Evolutionary conservation across 2,329 filamentous ascomycete species (phyloP).

Genomic region (Podosphaera leucotricha): DNA sequence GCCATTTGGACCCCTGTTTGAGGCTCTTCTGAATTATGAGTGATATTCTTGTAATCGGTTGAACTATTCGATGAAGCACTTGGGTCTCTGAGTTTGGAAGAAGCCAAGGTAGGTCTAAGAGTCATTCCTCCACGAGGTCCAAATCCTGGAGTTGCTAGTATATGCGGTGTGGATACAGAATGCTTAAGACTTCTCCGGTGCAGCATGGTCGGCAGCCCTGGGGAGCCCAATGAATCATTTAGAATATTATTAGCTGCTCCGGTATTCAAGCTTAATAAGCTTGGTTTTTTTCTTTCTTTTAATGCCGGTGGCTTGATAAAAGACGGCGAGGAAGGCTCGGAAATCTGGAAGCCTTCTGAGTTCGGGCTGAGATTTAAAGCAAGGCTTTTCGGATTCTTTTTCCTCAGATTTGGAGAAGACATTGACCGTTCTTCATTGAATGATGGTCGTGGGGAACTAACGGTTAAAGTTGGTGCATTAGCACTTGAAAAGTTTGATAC

Average conservation of each 20-base stretch:
- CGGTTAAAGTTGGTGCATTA: constrained; percentile 12
- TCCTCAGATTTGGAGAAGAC: constrained; percentile 45
- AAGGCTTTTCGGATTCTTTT: constrained; percentile 64
- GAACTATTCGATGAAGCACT: constrained; percentile 10
- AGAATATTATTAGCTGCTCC: constrained; percentile 28
- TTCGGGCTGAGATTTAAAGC: constrained; percentile 45
- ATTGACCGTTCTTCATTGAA: constrained; percentile 26
- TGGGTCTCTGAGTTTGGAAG: constrained; percentile 14
- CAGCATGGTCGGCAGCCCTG: constrained; percentile 31
- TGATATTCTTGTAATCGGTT: constrained; percentile 6
- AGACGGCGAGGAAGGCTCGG: constrained; percentile 37
- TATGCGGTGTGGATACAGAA: constrained; percentile 42
- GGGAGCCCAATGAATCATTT: constrained; percentile 30
- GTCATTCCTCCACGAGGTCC: constrained; percentile 39
- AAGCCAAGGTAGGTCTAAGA: constrained; percentile 19
- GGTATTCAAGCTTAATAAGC: constrained; percentile 56
- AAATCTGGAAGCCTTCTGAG: constrained; percentile 22
- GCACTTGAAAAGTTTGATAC: constrained; percentile 9
- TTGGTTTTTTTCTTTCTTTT: constrained; percentile 45
- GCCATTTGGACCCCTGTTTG: constrained; percentile 36
- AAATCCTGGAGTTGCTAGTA: constrained; percentile 33
- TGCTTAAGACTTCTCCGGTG: constrained; percentile 41
- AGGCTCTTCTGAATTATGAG: constrained; percentile 21
- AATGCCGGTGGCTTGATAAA: constrained; percentile 60
- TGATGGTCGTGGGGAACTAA: constrained; percentile 20